These are phyloP conservation scores for Sugiyamaella smithiae DNA, from an alignment of 805 yeast species.

Conservation along the genomic window DNA sequence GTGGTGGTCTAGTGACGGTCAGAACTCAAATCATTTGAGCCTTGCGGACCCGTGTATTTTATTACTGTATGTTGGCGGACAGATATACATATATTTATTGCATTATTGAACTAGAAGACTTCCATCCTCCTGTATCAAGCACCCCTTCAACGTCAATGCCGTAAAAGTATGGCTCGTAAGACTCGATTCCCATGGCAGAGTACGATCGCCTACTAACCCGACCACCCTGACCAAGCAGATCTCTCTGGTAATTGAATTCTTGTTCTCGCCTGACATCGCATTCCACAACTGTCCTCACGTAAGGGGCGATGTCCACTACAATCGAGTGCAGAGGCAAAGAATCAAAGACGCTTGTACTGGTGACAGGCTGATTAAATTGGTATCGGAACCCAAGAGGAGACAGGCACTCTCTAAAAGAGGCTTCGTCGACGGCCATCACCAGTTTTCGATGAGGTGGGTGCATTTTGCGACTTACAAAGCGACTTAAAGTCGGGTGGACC, in stretches of 20 bases:
- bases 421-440: constrained; percentile 4
- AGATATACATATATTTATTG: not conserved
- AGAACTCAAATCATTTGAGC: constrained; percentile 48
- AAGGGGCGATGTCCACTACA: constrained; percentile 30
- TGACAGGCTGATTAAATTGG: constrained; percentile 1
- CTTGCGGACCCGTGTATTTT: not conserved
- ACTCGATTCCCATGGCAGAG: constrained; percentile 25
- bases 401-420: constrained; percentile 13
- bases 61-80: not conserved
- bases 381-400: constrained; percentile 10
- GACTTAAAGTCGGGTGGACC: not conserved
- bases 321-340: constrained; percentile 12
- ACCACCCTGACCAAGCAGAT: not conserved
- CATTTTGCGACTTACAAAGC: not conserved
- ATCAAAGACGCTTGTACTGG: constrained; percentile 10
- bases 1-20: constrained; percentile 61
- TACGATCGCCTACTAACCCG: constrained; percentile 24
- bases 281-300: constrained; percentile 31
- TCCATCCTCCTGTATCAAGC: constrained; percentile 11
- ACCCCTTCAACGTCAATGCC: constrained; percentile 19
- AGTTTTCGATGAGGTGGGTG: not conserved
- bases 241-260: not conserved
- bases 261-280: constrained; percentile 21
- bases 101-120: not conserved
- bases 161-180: constrained; percentile 19